A percentile compares a stretch with the other conserved stretches of the same genome.
Evolutionary conservation across 257 asterid species (phyloP).

Genomic region (Solanum chilense): DNA sequence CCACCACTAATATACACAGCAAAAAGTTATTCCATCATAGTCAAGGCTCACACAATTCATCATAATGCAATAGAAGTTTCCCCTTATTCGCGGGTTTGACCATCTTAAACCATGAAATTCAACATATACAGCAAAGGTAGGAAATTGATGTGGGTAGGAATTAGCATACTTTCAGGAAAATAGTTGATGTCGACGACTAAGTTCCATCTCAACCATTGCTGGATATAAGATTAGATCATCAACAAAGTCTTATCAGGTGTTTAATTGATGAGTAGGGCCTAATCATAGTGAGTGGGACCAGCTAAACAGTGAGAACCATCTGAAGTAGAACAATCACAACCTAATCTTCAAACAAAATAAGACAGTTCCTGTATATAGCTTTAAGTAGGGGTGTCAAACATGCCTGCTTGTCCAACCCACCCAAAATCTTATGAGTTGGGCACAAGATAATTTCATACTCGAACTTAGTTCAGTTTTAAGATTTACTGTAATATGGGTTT

Average conservation of each 20-base stretch:
- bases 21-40: background rate
- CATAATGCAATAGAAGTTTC: background rate
- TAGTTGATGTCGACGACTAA: background rate
- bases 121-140: slow-evolving; percentile 4
- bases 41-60: background rate
- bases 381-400: background rate
- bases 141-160: background rate
- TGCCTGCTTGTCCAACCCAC: background rate
- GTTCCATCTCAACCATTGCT: background rate
- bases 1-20: background rate
- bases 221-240: background rate
- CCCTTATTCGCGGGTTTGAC: slow-evolving; percentile 3
- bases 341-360: background rate
- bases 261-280: background rate
- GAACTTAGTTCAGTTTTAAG: too few relatives aligned
- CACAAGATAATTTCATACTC: background rate
- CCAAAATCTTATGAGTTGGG: background rate
- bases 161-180: background rate
- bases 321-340: background rate
- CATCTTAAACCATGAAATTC: background rate
- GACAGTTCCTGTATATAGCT: background rate
- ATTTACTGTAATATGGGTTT: background rate
- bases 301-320: background rate
- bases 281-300: background rate
- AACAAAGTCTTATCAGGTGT: background rate